These are phyloP conservation scores for Hymenoscyphus linearis DNA, from an alignment of 2,329 filamentous ascomycete species.

Conservation along the genomic window DNA sequence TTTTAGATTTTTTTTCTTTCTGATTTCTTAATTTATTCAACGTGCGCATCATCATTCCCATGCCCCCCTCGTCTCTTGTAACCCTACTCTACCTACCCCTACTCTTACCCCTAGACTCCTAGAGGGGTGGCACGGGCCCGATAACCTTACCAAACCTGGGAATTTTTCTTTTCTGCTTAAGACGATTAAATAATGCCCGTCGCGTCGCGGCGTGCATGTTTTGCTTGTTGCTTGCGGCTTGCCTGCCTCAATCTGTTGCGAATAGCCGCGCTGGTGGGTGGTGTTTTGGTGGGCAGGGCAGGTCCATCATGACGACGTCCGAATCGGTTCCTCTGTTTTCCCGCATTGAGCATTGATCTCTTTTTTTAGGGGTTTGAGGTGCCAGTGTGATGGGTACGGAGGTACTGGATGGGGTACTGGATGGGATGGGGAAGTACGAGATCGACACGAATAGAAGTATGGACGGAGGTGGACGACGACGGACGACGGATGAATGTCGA, in stretches of 20 bases:
- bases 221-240: neutral
- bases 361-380: neutral
- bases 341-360: neutral
- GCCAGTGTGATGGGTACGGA: neutral
- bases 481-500: neutral
- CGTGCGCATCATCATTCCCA: too few species aligned
- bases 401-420: neutral
- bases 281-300: neutral
- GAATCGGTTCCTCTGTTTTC: neutral
- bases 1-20: too few species aligned
- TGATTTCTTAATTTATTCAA: too few species aligned
- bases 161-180: too few species aligned
- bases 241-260: neutral
- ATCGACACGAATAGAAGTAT: neutral
- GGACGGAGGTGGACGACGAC: neutral
- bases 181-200: neutral
- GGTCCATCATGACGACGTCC: neutral
- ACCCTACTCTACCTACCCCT: too few species aligned
- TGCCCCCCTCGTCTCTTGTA: neutral
- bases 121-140: neutral
- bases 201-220: neutral
- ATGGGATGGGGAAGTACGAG: neutral
- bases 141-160: too few species aligned
- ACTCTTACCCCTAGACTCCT: too few species aligned
- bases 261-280: neutral